Percentiles rank a stretch among this genome's conserved stretches.
Conservation (phyloP, 768 basidiomycete genomes). For the Pleurotus giganteus region DNA sequence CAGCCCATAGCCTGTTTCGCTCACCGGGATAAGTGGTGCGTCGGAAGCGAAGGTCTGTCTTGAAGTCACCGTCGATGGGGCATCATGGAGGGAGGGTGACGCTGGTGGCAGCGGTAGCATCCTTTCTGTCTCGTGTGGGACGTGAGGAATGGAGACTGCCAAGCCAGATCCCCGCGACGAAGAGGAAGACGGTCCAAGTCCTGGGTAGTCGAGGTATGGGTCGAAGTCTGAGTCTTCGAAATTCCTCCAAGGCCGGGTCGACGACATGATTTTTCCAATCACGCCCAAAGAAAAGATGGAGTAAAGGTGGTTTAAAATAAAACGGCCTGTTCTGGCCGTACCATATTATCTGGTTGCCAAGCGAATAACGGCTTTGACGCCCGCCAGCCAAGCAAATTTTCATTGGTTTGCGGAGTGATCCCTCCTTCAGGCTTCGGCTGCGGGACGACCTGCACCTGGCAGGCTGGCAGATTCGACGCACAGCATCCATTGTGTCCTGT, state of each 20-base stretch:
- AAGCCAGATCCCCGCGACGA: slow-evolving; percentile 6
- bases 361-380: neutral
- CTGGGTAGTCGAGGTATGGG: slow-evolving; percentile 8
- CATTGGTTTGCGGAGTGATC: too few relatives aligned
- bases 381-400: neutral
- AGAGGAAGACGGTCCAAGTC: neutral
- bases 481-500: too few relatives aligned
- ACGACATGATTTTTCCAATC: slow-evolving; percentile 6
- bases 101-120: neutral
- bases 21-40: neutral
- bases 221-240: slow-evolving; percentile 7
- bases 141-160: slow-evolving; percentile 6
- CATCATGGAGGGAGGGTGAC: neutral
- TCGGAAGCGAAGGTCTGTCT: slow-evolving; percentile 6
- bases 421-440: too few relatives aligned
- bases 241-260: neutral
- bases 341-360: neutral
- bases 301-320: slow-evolving; percentile 1
- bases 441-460: too few relatives aligned
- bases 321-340: neutral
- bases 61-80: slow-evolving; percentile 5
- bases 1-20: slow-evolving; percentile 6
- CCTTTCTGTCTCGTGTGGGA: slow-evolving; percentile 9
- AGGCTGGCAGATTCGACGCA: too few relatives aligned
- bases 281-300: neutral